Evolutionary conservation across 768 basidiomycete species (phyloP).

Genomic region (Termitomyces sp.): DNA sequence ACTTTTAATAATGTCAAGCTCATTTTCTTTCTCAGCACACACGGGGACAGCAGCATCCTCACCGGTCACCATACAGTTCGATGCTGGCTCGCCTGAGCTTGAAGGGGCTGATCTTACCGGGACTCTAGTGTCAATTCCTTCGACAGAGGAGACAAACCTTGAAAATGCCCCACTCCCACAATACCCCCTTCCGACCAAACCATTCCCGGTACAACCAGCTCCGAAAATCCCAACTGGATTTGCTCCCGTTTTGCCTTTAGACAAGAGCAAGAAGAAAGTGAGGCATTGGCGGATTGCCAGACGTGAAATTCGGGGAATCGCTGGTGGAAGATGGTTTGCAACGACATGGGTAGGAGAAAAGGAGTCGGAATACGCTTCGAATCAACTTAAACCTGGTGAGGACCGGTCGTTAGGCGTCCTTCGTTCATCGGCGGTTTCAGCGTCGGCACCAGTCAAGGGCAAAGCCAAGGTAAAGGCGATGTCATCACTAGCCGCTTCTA

Average conservation of each 20-base stretch:
- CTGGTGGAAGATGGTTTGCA: slow-evolving; percentile 77
- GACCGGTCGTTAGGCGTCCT: slow-evolving; percentile 25
- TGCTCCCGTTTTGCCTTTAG: slow-evolving; percentile 61
- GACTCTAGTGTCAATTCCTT: slow-evolving; percentile 21
- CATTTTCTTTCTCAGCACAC: slow-evolving; percentile 33
- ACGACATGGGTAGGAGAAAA: slow-evolving; percentile 83
- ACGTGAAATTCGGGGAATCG: slow-evolving; percentile 77
- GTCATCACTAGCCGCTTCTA: slow-evolving; percentile 38
- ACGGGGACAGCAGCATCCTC: slow-evolving; percentile 72
- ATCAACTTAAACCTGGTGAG: slow-evolving; percentile 20
- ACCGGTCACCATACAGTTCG: slow-evolving; percentile 47
- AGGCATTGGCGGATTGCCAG: slow-evolving; percentile 72
- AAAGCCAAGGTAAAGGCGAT: slow-evolving; percentile 37
- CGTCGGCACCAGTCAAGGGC: slow-evolving; percentile 39
- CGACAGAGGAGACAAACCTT: slow-evolving; percentile 42
- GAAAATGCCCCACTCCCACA: slow-evolving; percentile 60
- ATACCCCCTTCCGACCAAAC: slow-evolving; percentile 78
- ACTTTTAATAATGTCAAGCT: background rate
- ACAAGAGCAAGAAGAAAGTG: slow-evolving; percentile 53
- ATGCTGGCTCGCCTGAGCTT: slow-evolving; percentile 44
- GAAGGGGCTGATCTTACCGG: slow-evolving; percentile 26
- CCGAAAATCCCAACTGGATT: slow-evolving; percentile 72
- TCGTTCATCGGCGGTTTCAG: slow-evolving; percentile 34
- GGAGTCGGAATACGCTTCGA: slow-evolving; percentile 57
- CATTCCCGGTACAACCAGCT: slow-evolving; percentile 76